Evolutionary conservation across 192 early-diverging fungal genomes (phyloP), one percentile per base, ranked within the genome.

Genomic region (Phycomyces blakesleeanus): DNA sequence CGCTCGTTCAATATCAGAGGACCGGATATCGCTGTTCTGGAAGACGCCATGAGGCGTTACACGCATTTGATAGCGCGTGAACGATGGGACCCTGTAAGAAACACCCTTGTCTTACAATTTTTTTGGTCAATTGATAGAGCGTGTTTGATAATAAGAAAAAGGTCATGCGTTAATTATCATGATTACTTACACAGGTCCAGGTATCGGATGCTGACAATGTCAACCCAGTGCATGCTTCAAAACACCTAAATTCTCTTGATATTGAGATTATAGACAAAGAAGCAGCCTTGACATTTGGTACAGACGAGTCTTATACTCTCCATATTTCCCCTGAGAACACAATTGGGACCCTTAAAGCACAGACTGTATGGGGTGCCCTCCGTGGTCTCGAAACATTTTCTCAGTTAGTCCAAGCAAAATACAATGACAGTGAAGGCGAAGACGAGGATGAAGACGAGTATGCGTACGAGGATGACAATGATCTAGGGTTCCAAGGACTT

Each of bases 291-390:
- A 63, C 62, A 27, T 67, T 85, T 53, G 80, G 76, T 15, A 84
- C 81, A 5, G 87, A 91, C 58, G 89, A 91, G 74, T 87, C 89
- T 20, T 91, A 91, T 64, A 79, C 71, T 20, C 78, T 91, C 22
- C 75, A 81, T 26, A 78, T 91, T n/a, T 84, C 85, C 6, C 61
- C 57, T 3, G 38, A 62, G 20, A 55, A 57, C 24, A 61, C 56
- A 22, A 68, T 73, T 41, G 89, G 81, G 7, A 70, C 61, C 12
- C 82, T 92, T 58, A 77, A 71, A 18, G 78, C 91, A 7, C 63
- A 80, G 27, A 76, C 77, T 14, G 76, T 87, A 37, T 90, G 80
- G 57, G 89, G 89, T 7, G 89, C 89, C 0, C 47, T 91, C 41
- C 86, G 82, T 42, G 90, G 82, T 6, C 58, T 93, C 21, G 90